A percentile compares a stretch with the other conserved stretches of the same genome.
phyloP scores from a whole-genome alignment of 352 stramenopile genomes.

The Globisporangium spinosum region DNA sequence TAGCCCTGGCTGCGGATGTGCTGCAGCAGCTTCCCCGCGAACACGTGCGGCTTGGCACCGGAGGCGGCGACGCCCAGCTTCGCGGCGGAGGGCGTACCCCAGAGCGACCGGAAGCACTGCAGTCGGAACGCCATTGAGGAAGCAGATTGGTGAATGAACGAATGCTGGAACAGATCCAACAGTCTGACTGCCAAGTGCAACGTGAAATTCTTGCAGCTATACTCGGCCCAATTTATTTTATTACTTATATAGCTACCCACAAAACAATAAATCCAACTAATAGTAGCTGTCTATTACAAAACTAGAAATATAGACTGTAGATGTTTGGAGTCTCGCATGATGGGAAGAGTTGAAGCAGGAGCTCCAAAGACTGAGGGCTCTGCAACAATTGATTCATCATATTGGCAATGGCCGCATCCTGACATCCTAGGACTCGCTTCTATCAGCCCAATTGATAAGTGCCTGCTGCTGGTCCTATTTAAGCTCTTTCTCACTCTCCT shows the following conservation, averaged over 20 bases:
- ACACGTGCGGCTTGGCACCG: constrained; percentile 18
- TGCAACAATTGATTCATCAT: not conserved
- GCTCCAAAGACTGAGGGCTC: not conserved
- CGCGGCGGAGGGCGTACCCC: constrained; percentile 38
- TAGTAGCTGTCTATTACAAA: not conserved
- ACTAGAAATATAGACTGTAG: not conserved
- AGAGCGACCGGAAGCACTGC: constrained; percentile 56
- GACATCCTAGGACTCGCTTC: not conserved
- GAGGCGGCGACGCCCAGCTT: constrained; percentile 24
- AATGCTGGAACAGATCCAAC: not conserved
- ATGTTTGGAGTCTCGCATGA: not conserved
- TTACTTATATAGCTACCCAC: no score
- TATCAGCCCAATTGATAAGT: not conserved
- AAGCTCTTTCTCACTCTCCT: constrained; percentile 4
- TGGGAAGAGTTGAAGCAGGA: not conserved
- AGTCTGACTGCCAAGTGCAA: not conserved
- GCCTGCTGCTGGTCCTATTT: constrained; percentile 4
- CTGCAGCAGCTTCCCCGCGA: constrained; percentile 31
- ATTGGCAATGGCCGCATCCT: not conserved
- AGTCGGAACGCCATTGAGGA: constrained; percentile 22
- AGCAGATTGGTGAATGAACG: not conserved
- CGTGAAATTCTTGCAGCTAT: not conserved
- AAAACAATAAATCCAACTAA: no score
- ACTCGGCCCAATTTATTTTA: not conserved
- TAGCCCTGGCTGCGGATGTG: constrained; percentile 49